Conservation (phyloP, 2,329 filamentous ascomycete species). For the Monosporascus ibericus region DNA sequence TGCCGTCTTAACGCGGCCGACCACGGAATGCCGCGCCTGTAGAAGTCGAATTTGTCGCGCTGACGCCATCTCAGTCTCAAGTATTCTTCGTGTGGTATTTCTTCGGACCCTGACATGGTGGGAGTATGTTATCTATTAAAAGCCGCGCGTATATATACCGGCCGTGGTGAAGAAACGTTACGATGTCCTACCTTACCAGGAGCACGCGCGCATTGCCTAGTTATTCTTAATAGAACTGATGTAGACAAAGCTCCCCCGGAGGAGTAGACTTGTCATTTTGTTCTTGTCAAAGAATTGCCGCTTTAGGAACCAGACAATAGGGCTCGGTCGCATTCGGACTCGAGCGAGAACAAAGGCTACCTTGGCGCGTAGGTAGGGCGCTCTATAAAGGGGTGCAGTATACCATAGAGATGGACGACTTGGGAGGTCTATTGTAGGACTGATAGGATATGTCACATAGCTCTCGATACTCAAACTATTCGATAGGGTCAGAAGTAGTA, state of each 20-base stretch:
- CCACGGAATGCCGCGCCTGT: not conserved
- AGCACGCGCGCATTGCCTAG: not conserved
- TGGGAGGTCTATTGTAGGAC: no score
- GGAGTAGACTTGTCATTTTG: not conserved
- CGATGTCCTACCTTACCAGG: no score
- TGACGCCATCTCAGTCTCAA: not conserved
- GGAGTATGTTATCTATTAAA: constrained; percentile 12
- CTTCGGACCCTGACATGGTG: no score
- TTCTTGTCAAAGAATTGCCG: not conserved
- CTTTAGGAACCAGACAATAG: not conserved
- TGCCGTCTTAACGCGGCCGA: not conserved
- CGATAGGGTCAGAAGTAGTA: no score
- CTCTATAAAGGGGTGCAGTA: no score
- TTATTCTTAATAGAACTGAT: not conserved
- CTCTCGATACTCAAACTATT: no score
- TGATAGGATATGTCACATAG: no score
- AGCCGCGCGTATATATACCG: no score
- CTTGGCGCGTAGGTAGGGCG: no score
- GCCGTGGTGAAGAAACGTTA: no score
- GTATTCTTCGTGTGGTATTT: not conserved
- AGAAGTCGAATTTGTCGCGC: not conserved
- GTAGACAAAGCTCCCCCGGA: not conserved
- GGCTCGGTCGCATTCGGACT: not conserved
- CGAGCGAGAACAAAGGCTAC: not conserved
- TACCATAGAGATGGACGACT: no score